These are phyloP conservation scores for Saccharomycopsis fodiens DNA, from an alignment of 805 yeast genomes.

Conservation along the genomic window DNA sequence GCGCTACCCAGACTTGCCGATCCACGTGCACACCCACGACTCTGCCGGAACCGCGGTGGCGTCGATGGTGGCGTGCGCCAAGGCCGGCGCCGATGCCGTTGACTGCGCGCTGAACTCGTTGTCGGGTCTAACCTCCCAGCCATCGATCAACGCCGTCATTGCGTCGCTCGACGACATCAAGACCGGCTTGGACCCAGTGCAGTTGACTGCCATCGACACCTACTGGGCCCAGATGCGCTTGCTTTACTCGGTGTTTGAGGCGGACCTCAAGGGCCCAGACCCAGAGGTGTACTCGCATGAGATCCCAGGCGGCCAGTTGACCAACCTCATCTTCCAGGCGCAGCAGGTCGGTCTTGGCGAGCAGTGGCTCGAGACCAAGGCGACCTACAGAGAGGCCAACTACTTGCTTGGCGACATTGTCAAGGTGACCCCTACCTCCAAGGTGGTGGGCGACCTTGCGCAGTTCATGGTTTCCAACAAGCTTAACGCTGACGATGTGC, in stretches of 20 bases:
- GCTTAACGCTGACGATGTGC: conserved; percentile 76
- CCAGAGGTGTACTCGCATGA: conserved; percentile 98
- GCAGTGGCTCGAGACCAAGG: conserved; percentile 94
- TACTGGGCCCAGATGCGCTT: conserved; percentile 99
- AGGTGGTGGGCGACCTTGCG: conserved; percentile 99
- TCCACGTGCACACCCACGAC: conserved; percentile 98
- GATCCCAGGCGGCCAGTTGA: conserved; percentile 99
- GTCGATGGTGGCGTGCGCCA: conserved; percentile 88
- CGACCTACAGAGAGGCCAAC: conserved; percentile 89
- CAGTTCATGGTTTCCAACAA: conserved; percentile 98
- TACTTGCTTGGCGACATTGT: conserved; percentile 89
- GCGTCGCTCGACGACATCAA: conserved; percentile 82
- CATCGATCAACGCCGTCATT: conserved; percentile 85
- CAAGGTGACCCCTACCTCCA: conserved; percentile 98
- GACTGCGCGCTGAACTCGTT: conserved; percentile 96
- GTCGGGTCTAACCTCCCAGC: conserved; percentile 99
- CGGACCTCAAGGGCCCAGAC: conserved; percentile 98
- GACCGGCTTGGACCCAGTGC: conserved; percentile 58
- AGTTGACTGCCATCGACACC: conserved; percentile 77
- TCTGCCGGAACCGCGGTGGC: conserved; percentile 99
- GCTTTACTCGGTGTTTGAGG: conserved; percentile 93
- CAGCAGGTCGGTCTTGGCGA: conserved; percentile 97
- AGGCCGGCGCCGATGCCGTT: conserved; percentile 97
- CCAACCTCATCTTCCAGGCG: conserved; percentile 97
- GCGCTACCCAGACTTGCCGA: conserved; percentile 87